These are phyloP conservation scores for Dalbergia cultrata DNA, from an alignment of 306 rosid genomes.

Conservation along the genomic window DNA sequence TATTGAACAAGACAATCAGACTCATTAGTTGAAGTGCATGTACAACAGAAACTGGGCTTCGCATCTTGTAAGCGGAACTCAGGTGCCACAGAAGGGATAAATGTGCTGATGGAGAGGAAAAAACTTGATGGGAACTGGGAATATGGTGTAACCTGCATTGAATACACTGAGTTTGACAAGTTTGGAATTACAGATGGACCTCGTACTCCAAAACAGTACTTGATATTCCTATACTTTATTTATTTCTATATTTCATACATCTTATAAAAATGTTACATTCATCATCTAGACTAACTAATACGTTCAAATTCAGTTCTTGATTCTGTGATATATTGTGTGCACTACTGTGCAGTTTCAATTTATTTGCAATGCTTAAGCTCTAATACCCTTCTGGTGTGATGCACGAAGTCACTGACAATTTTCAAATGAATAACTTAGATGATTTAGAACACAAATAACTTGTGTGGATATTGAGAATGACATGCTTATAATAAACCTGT, in stretches of 20 bases:
- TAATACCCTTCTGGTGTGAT: conserved; percentile 14
- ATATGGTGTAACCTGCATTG: conserved; percentile 90
- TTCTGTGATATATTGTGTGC: conserved; percentile 10
- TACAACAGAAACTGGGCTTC: conserved; percentile 85
- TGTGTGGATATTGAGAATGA: conserved; percentile 17
- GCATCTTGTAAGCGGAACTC: conserved; percentile 86
- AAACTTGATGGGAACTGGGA: conserved; percentile 81
- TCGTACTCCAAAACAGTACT: conserved; percentile 65
- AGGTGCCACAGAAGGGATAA: conserved; percentile 96
- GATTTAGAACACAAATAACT: background rate
- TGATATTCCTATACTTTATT: conserved; percentile 33
- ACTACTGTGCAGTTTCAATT: conserved; percentile 10
- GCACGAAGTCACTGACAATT: background rate
- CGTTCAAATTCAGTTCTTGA: conserved; percentile 6
- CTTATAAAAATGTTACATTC: conserved; percentile 40
- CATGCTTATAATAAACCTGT: conserved; percentile 8
- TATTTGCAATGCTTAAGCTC: conserved; percentile 34
- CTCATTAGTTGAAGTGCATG: conserved; percentile 31
- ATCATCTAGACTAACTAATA: conserved; percentile 22
- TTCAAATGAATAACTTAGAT: conserved; percentile 2
- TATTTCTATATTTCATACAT: conserved; percentile 41
- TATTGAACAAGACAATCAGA: conserved; percentile 27
- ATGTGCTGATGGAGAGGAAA: conserved; percentile 89
- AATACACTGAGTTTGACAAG: conserved; percentile 93
- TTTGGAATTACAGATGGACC: conserved; percentile 72